Evolutionary conservation across 1,139 yeast genomes (phyloP), one percentile per base, ranked within the genome.

Genomic region (Candida mesenterica): DNA sequence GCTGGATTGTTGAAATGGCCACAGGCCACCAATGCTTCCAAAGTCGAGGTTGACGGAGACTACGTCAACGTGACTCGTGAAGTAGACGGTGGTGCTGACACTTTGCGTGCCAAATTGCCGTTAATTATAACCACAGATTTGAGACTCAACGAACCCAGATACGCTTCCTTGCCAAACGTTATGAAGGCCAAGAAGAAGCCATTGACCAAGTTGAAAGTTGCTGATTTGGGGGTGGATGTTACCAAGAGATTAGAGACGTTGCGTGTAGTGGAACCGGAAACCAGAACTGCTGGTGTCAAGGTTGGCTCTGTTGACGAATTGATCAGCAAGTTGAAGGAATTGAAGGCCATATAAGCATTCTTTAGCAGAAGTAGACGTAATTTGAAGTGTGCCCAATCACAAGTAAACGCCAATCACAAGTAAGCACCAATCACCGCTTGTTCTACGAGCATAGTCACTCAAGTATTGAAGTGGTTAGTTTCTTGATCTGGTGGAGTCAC

Each of bases 131-230:
- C 97, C 31, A 84, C 97, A 2, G 98, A 92, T 61, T 73, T 92
- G 52, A 83, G 98, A 62, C 76, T 92, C 53, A 92, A 92, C 59
- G 94, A 81, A 55, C 98, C 98, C 37, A 79, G 97, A 50, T 92
- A 88, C 56, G 96, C 95, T 14, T 80, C 95, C 8, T 73, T 92
- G 55, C 97, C 96, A 39, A 92, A 90, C 59, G 78, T 89, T 65
- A 92, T 92, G 98, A 92, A 92, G 72, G 98, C 97, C 38, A 92
- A 92, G 72, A 90, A 90, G 79, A 89, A 88, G 72, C 96, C 96
- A 6, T 72, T 90, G 59, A 84, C 77, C 48, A 82, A 79, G 50
- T 61, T 84, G 47, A 78, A 76, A 55, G 69, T 85, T 13, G 67
- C 69, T n/a, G 95, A 86, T 50, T 75, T 86, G 43, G 87, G 81